A percentile compares a stretch with the other conserved stretches of the same genome.
These are phyloP conservation scores for Lentinula guzmanii DNA, from an alignment of 768 basidiomycete genomes.

Conservation along the genomic window DNA sequence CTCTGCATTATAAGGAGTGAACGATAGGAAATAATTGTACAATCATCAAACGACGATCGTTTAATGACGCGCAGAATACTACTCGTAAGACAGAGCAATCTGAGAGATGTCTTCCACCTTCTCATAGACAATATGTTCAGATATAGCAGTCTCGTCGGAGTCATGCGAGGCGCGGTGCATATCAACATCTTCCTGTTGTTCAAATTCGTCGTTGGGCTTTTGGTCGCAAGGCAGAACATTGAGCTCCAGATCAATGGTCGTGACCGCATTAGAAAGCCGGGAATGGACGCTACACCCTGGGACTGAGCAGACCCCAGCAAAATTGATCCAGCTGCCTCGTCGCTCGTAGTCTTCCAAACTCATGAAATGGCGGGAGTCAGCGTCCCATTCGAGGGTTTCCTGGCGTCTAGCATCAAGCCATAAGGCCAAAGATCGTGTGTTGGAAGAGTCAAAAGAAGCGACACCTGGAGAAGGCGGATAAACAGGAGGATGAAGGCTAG, in stretches of 20 bases:
- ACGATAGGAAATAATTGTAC: background rate
- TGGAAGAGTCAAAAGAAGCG: slow-evolving; percentile 25
- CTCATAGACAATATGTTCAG: background rate
- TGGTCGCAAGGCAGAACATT: background rate
- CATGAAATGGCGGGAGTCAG: slow-evolving; percentile 23
- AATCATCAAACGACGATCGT: background rate
- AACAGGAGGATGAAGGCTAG: slow-evolving; percentile 10
- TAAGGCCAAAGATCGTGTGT: slow-evolving; percentile 22
- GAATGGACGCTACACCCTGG: slow-evolving; percentile 6
- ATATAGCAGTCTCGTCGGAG: background rate
- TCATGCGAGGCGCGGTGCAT: background rate
- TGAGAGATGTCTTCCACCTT: background rate
- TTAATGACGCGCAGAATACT: background rate
- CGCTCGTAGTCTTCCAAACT: slow-evolving; percentile 43
- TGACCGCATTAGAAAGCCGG: background rate
- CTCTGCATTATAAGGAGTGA: background rate
- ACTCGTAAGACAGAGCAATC: background rate
- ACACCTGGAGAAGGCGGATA: slow-evolving; percentile 15
- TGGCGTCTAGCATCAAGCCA: slow-evolving; percentile 36
- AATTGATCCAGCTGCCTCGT: slow-evolving; percentile 41
- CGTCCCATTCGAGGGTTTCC: slow-evolving; percentile 19
- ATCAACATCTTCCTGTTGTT: background rate
- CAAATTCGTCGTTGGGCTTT: background rate
- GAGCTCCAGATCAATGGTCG: background rate
- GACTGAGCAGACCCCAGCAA: slow-evolving; percentile 11